Evolutionary conservation across 495 filamentous ascomycete genomes (phyloP).

Genomic region (Neurospora africana): DNA sequence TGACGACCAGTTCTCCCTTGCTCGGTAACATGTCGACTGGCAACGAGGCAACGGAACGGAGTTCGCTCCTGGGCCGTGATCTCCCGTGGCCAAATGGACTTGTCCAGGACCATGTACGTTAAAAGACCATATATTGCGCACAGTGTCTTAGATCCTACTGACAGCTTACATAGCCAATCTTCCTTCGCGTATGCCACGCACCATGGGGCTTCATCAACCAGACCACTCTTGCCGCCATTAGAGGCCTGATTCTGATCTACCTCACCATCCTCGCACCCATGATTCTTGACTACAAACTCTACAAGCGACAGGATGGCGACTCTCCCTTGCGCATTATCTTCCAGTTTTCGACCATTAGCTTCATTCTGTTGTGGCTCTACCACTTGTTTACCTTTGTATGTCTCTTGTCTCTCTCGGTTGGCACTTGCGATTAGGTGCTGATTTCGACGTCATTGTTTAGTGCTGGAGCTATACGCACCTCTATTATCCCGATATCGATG

Average conservation of each 20-base stretch:
- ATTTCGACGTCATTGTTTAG: conserved; percentile 3
- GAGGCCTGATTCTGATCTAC: conserved; percentile 33
- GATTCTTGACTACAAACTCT: conserved; percentile 32
- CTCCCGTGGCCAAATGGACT: not conserved
- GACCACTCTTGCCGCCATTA: conserved; percentile 27
- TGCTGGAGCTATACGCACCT: conserved; percentile 42
- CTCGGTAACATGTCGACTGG: not conserved
- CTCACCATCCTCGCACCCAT: conserved; percentile 28
- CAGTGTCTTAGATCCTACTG: not conserved
- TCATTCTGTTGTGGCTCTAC: conserved; percentile 33
- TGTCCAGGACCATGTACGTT: conserved; percentile 26
- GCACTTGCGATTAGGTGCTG: not conserved
- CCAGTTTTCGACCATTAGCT: conserved; percentile 37
- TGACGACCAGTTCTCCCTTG: not conserved
- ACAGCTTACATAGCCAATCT: conserved; percentile 30
- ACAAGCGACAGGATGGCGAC: conserved; percentile 16
- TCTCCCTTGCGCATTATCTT: conserved; percentile 32
- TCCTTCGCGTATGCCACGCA: conserved; percentile 42
- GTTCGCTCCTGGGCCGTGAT: not conserved
- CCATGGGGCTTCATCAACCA: conserved; percentile 36
- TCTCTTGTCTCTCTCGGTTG: not conserved
- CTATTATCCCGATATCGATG: conserved; percentile 27
- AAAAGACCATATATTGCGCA: not conserved
- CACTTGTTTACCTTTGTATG: conserved; percentile 33
- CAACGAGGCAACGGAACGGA: not conserved